Base-by-base conservation (phyloP, 176 grass and related monocot species). In the Oryza brachyantha region DNA sequence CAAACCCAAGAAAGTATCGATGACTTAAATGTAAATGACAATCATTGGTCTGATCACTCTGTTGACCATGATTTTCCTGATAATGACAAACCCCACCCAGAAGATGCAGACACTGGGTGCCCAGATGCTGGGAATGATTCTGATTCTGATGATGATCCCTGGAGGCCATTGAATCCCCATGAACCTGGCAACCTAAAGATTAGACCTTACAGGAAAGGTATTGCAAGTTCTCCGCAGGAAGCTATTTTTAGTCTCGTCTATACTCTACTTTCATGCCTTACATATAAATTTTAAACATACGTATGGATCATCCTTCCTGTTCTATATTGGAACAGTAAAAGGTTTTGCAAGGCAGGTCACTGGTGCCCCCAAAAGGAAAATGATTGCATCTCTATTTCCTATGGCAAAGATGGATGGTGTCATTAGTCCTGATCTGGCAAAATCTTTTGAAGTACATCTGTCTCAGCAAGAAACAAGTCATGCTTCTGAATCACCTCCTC, bases 161-260 rank as follows among this genome's bases (percentile, higher is more conserved):
- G 90, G 88, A 93, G 85, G 42, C 90, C 86, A 48, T 81, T 93
- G 75, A 90, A 99, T 84, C 92, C 96, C 29, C 78, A 99, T 85
- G 96, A 95, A 86, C 83, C 83, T 84, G 90, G 96, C 50, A 81
- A 88, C 81, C 76, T 95, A 66, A 94, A 92, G 81, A 80, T 87
- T 77, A 91, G 82, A 89, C 87, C 96, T 87, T 95, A 87, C 52
- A 93, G 78, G 72, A 95, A 78, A 89, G 85, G 96, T 98, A 90
- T 31, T 24, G 2, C 6, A 85, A 75, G 29, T 70, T 40, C 10
- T 89, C 81, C 38, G 62, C 48, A 10, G 39, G 67, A 73, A 16
- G 41, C 70, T 75, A 55, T 34, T 72, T 80, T 86, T 84, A 39
- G n/a, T 76, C 1, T 25, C 70, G 67, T 83, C 68, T 83, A 5